Conservation (phyloP, 352 stramenopile species). For the Phytophthora agathidicida region DNA sequence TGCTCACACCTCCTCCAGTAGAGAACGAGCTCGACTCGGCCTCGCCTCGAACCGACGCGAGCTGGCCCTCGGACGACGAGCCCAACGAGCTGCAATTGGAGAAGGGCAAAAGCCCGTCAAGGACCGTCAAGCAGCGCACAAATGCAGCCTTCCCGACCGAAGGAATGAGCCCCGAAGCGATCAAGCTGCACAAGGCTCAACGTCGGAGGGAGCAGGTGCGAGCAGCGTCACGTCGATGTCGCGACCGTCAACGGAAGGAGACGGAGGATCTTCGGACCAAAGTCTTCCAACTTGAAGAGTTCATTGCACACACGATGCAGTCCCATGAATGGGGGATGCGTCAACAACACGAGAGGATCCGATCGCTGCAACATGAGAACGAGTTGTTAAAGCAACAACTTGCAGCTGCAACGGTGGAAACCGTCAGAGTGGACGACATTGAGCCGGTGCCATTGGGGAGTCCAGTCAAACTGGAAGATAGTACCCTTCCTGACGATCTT, state of each 20-base stretch:
- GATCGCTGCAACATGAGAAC: constrained; percentile 51
- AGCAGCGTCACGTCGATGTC: constrained; percentile 58
- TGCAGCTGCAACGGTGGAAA: neutral
- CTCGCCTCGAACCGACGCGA: constrained; percentile 43
- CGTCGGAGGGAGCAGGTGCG: constrained; percentile 68
- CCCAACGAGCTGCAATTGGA: constrained; percentile 26
- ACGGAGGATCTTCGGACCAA: constrained; percentile 73
- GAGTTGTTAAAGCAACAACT: constrained; percentile 36
- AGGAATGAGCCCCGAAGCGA: constrained; percentile 51
- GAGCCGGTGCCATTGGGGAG: constrained; percentile 32
- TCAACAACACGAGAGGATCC: constrained; percentile 50
- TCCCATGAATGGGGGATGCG: constrained; percentile 58
- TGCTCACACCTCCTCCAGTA: constrained; percentile 37
- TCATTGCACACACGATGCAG: constrained; percentile 63
- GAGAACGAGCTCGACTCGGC: constrained; percentile 36
- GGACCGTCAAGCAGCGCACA: constrained; percentile 20
- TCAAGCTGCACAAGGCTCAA: constrained; percentile 66
- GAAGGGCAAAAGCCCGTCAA: neutral
- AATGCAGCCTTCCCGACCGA: constrained; percentile 19
- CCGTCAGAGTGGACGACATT: constrained; percentile 13
- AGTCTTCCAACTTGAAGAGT: constrained; percentile 74
- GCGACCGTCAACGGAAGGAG: constrained; percentile 68
- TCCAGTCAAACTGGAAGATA: constrained; percentile 39
- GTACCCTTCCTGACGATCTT: constrained; percentile 20
- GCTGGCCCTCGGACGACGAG: constrained; percentile 53